Evolutionary conservation across 192 early-diverging fungal genomes (phyloP), one percentile per base, ranked within the genome.

Genomic region (Backusella westeae): DNA sequence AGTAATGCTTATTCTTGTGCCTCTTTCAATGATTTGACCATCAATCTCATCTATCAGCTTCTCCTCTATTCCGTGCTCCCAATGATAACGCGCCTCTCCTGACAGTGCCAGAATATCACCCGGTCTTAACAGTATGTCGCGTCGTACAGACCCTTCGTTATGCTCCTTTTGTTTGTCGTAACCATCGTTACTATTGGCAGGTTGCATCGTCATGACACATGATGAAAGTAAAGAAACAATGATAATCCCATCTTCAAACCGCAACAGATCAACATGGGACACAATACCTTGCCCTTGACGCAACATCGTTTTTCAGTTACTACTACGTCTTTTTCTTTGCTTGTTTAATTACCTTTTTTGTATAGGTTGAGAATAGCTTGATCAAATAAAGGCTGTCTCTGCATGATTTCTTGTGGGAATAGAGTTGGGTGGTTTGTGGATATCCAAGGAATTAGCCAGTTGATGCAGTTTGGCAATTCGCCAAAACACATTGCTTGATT

Each of bases 401-500:
- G 21, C 10, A 81, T 79, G 49, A 81, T 74, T 42, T 42, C 21
- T 0, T 44, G n/a, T 7, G 78, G 75, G 4, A 88, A 70, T 53
- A 84, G 75, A 5, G 66, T 26, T 29, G 75, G 65, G 14, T 38
- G 29, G 7, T 67, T 12, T 23, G 44, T 8, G 23, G 38, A 44
- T 38, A 73, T 39, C 69, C 71, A 73, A 7, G 39, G 36, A 4
- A 44, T 26, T 6, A 88, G 32, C 77, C 78, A 80, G 23, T 52
- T 72, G 1, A 88, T 75, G 7, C 80, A 78, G 14, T 15, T 34
- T n/a, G 81, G 78, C 6, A 81, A 80, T 32, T 78, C 8, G 2
- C 87, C 87, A 80, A 86, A 88, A 32, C 78, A 75, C 87, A 88
- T 88, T 56, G 83, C 83, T 63, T 88, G 87, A 67, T 88, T 88